Evolutionary conservation across 2,329 filamentous ascomycete genomes (phyloP), one percentile per base, ranked within the genome.

Genomic region (Aspergillus texensis): DNA sequence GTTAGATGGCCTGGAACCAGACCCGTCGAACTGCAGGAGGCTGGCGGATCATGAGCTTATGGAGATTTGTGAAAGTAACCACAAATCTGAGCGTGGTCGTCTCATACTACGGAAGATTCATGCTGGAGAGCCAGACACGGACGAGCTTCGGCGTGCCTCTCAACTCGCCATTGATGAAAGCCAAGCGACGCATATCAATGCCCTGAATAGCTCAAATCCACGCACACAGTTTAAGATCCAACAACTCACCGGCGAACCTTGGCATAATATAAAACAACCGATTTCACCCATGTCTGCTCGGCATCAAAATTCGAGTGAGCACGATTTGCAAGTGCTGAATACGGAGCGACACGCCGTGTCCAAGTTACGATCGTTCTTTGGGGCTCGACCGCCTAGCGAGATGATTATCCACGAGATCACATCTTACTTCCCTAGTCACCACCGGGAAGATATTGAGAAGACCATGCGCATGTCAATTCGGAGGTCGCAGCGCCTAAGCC

Each of bases 361-460:
- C 26, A 82, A 79, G 62, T 66, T 82, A 19, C 79, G 81, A n/a
- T 81, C 80, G 68, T 98, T 98, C 79, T 95, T 96, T 72, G 94
- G 94, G 39, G 89, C 95, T 67, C 86, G 95, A 70, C 95, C 95
- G 21, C 95, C 95, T 1, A 98, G 94, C 80, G 95, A 99, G 81
- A 87, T 99, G 75, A 99, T 99, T 74, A 94, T 94, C 30, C 96
- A 95, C 26, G 95, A 99, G 75, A 83, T 99, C 64, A 95, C 93
- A 1, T 96, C 94, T 0, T 99, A 98, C 82, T 99, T 99, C 84
- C 95, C 95, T 0, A 93, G 96, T 73, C 94, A 98, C 72, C 89
- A 94, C 57, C 89, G 92, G 61, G 94, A 97, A 75, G 93, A 96
- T 71, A 97, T 99, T 75, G 95, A 98, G 77, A 91, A 93, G 70